Evolutionary conservation across 2,329 filamentous ascomycete species (phyloP).

Genomic region (Fusarium xylarioides): DNA sequence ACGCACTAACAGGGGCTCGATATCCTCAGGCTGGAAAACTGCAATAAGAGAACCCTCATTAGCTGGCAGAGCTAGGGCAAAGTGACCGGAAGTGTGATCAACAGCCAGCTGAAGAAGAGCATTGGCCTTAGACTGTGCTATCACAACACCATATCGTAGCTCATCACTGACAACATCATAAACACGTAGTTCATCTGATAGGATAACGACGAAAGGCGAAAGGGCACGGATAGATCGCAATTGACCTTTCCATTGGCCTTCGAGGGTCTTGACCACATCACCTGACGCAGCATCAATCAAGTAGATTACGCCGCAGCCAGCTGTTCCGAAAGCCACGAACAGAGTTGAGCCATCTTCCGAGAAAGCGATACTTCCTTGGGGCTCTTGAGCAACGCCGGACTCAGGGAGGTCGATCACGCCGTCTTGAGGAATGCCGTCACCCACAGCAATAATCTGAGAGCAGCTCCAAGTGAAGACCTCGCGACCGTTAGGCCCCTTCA

Average conservation of each 20-base stretch:
- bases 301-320: constrained; percentile 71
- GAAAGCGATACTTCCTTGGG: constrained; percentile 76
- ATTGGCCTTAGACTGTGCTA: constrained; percentile 56
- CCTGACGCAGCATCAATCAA: constrained; percentile 80
- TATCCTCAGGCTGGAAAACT: constrained; percentile 71
- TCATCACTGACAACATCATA: constrained; percentile 87
- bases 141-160: constrained; percentile 71
- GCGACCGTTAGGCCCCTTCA: constrained; percentile 66
- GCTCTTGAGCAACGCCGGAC: constrained; percentile 43
- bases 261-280: constrained; percentile 70
- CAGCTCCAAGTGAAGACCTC: constrained; percentile 79
- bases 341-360: constrained; percentile 86
- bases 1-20: constrained; percentile 67
- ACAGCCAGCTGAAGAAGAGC: constrained; percentile 74
- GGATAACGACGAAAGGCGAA: constrained; percentile 76
- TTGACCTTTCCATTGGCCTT: constrained; percentile 71
- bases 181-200: constrained; percentile 78
- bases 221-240: constrained; percentile 76
- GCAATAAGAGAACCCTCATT: constrained; percentile 64
- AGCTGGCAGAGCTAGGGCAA: constrained; percentile 67
- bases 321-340: constrained; percentile 70
- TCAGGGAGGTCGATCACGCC: constrained; percentile 43
- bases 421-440: constrained; percentile 58
- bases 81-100: constrained; percentile 70
- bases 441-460: constrained; percentile 65